Evolutionary conservation across 805 yeast genomes (phyloP).

Genomic region (Saccharomyces kudriavzevii): DNA sequence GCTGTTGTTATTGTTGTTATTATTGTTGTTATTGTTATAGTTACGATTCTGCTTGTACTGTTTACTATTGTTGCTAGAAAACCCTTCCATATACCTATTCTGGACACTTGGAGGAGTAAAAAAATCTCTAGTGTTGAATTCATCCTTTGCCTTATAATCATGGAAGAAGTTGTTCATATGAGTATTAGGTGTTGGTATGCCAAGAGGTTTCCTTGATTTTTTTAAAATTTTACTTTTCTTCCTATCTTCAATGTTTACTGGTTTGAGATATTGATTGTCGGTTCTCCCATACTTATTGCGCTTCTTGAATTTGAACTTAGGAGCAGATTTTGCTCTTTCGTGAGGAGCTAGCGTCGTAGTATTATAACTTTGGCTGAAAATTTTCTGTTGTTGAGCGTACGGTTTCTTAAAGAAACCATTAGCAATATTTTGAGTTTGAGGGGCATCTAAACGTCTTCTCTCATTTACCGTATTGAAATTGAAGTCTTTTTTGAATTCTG

Average conservation of each 20-base stretch:
- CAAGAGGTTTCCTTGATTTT: constrained; percentile 49
- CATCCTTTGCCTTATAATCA: constrained; percentile 23
- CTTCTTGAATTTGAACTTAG: constrained; percentile 25
- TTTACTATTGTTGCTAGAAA: constrained; percentile 37
- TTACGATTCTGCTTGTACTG: constrained; percentile 17
- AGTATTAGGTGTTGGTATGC: constrained; percentile 51
- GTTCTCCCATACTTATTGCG: constrained; percentile 15
- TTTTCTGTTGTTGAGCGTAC: neutral
- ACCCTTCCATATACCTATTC: constrained; percentile 59
- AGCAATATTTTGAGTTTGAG: neutral
- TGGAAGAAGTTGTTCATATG: constrained; percentile 35
- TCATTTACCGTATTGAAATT: neutral
- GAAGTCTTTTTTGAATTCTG: constrained; percentile 9
- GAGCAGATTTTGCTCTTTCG: constrained; percentile 25
- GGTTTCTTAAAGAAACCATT: neutral
- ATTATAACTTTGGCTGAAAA: neutral
- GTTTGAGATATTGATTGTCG: constrained; percentile 14
- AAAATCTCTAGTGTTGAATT: constrained; percentile 58
- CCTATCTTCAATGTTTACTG: constrained; percentile 22
- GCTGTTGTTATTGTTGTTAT: constrained; percentile 10
- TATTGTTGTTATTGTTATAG: constrained; percentile 11
- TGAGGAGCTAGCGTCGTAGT: neutral
- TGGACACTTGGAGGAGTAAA: constrained; percentile 73
- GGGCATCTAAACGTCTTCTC: neutral
- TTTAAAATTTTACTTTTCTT: constrained; percentile 23